Evolutionary conservation across 345 rosid species (phyloP), one percentile per base, ranked within the genome.

Genomic region (Populus ilicifolia): DNA sequence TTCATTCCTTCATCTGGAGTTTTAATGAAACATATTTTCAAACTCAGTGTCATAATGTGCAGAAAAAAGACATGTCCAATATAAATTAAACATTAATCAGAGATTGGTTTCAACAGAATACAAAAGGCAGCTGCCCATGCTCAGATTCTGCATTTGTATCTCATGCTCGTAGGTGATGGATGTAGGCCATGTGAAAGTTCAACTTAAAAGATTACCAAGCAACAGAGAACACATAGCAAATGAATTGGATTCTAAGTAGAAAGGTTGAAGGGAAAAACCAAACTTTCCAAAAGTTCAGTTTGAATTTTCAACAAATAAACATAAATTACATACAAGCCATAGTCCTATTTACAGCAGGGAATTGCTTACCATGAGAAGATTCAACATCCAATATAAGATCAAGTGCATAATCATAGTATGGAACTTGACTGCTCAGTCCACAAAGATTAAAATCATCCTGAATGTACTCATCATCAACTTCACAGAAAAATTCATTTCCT

Each of bases 381-480:
- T 95, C 98, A 71, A 95, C 88, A 48, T 95, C 99, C 84, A 95
- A 81, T 56, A 93, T 95, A 20, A 93, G 86, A 85, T 95, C 99
- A 79, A 95, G 97, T 6, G 99, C 99, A 80, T 89, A 93, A 75
- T 92, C 98, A 84, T 90, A 95, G 76, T 89, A 95, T 4, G 98
- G 98, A 86, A 95, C 94, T 95, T 92, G 98, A 85, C 94, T 85
- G 87, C 98, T 95, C 83, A 95, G 83, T 46, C 99, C 99, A 80
- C 98, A 95, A 6, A 95, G 98, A 84, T 95, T 95, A 63, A 95
- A 95, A 80, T 95, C 99, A 83, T 95, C 99, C 71, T 93, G 98
- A 69, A 95, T 91, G 82, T 93, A 95, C 30, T 95, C 96, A 50
- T 95, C 99, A 88, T 95, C 99, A 71, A 95, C 94, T 86, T 95